Base-by-base conservation (phyloP, 768 basidiomycete genomes). In the Boletus reticuloceps region DNA sequence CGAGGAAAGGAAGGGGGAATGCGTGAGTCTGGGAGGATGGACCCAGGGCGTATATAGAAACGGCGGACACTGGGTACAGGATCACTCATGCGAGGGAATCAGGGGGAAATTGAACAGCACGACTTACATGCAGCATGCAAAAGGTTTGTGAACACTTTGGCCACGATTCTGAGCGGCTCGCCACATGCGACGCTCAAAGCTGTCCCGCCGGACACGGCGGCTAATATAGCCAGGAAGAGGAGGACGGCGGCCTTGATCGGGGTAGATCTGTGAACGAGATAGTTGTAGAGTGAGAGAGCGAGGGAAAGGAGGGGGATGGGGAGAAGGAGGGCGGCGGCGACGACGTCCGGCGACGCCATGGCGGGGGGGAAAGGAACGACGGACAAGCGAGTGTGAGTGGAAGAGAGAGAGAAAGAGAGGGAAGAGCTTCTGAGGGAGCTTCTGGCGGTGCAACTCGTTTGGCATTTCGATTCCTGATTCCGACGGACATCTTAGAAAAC, bases 251-350 rank as follows among this genome's bases (percentile, higher is more conserved):
- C 43, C 27, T 57, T 59, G 13, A 34, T 13, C 6, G 55, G 49
- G 4, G 47, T 50, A 46, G 58, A 59, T 41, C 51, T 58, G 47
- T 48, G 42, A 12, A 17, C 37, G 38, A 55, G 40, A 36, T 47
- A 55, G 38, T 58, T 59, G 50, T 51, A 59, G 19, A 42, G 16
- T 2, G 50, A 51, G 4, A 67, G 39, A 38, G 34, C 45, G 8
- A 63, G 51, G 2, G 69, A 63, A 31, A 71, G 7, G 50, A 65
- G 25, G 4, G 67, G 53, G 19, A 69, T 40, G 57, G 58, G 43
- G 50, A 70, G 60, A 51, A 67, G 62, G 43, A 71, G 67, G 51
- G 60, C 58, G n/a, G 67, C 32, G 9, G 55, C 54, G 53, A 72
- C 53, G 58, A 64, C 59, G 59, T 58, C 64, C 27, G 41, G 54